Base-by-base conservation (phyloP, 1,139 yeast species). In the Geotrichum candidum region DNA sequence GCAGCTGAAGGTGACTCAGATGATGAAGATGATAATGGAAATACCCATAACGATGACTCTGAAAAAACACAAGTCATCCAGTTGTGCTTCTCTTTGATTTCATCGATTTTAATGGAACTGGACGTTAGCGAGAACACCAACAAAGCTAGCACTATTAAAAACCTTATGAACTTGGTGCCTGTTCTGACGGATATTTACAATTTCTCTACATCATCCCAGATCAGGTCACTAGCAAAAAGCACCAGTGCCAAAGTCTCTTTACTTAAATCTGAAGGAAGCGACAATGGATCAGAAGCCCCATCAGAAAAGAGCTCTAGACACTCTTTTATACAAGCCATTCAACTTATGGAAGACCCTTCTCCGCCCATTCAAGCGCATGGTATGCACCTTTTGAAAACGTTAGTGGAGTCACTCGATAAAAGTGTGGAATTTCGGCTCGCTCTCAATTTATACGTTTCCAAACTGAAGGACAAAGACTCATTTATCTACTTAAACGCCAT, bases 291-390 rank as follows among this genome's bases (percentile, higher is more conserved):
- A 41, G 48, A 15, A 9, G 2, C 1, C 22, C 18, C 9, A 9
- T 23, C 48, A n/a, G 48, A 41, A 41, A 41, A 41, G 22, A 41
- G 48, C 18, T 41, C 48, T n/a, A 41, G 48, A n/a, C 48, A 41
- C 7, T n/a, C 48, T 7, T 59, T 65, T 11, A 79, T 80, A 22
- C 76, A 83, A 51, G 96, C 96, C 0, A 76, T 90, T 51, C 78
- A 82, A 0, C 82, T 86, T 62, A 74, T 94, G 58, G 85, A 84
- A 63, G 97, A 92, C 72, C 89, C 94, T 0, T 75, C 87, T 61
- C 86, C 89, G 1, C 97, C 98, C 0, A 83, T 91, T 2, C 78
- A 92, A 61, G 98, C 96, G 0, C 94, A 89, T 72, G 99, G 97
- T 0, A 76, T 94, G 23, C 84, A 83, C 66, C 74, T 87, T 33